Base-by-base conservation (phyloP, 768 basidiomycete genomes). In the Chlorophyllum brunneum region DNA sequence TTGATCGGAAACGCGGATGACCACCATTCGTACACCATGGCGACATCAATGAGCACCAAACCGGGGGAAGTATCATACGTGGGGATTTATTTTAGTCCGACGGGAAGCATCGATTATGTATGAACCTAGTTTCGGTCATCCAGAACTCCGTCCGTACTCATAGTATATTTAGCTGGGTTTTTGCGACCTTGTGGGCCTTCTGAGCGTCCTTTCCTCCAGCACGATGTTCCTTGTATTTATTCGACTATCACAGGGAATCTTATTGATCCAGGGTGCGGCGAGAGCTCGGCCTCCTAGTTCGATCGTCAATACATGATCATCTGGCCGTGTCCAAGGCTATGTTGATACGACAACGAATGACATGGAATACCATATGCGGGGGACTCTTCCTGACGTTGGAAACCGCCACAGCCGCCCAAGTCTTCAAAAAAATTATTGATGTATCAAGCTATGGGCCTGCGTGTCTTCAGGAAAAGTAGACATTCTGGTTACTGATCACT, bases 361-460 rank as follows among this genome's bases (percentile, higher is more conserved):
- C 57, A 66, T 8, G 68, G 67, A 7, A 59, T 70, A 5, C 63
- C 55, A 3, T 67, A 57, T 43, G 66, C 65, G 2, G 63, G 66
- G 36, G 63, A 65, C 34, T 67, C 68, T 1, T 57, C 63, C 9
- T 64, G 61, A 2, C 56, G 68, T 30, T 70, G 67, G 68, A 58
- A 54, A 44, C 65, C 68, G 5, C 66, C 68, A 18, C 34, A 62
- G 37, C 60, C 60, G 3, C 23, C 64, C 7, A 47, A 38, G 40
- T 51, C 61, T 5, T 40, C 48, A 6, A 44, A 36, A 7, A 26
- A 18, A 47, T 65, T 11, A 61, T 67, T 52, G 62, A 67, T 44
- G 68, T 64, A 27, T 59, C 64, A n/a, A 55, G 29, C 5, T 67
- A 67, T 51, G 68, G 67, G 1, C 66, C 67, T 29, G 68, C 67